Base-by-base conservation (phyloP, 2,329 filamentous ascomycete species). In the Ophiostoma populinum region DNA sequence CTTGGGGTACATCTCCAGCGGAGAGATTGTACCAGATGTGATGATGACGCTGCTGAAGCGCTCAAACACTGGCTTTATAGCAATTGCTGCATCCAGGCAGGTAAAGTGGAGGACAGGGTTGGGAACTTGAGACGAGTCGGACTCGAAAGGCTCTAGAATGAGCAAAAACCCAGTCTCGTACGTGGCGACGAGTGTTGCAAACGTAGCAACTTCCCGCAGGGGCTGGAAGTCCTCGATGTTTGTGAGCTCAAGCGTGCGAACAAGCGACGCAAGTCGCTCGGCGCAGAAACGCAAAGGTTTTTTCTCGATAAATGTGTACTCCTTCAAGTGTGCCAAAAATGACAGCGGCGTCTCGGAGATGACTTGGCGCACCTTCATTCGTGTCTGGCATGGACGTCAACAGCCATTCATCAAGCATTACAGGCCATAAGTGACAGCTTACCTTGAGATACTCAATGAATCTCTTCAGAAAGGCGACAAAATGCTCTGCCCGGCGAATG, bases 161-260 rank as follows among this genome's bases (percentile, higher is more conserved):
- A 98, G 69, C 6, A 94, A 62, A 47, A 98, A 98, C 0, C 90
- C 90, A 43, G 85, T 93, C 46, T 98, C 90, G 50, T 98, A 98
- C 0, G 90, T 98, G 22, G 90, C 83, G 16, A 92, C 83, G 0
- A 98, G 66, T 0, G 90, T 98, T 8, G 90, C 90, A 55, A 98
- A 98, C 1, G 85, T 94, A 15, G 92, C 92, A 7, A 98, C 87
- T 58, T 98, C 87, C 59, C 98, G 90, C 1, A 98, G 65, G 6
- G 90, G 81, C 47, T 94, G 86, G 51, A 92, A 98, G 52, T 98
- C 92, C 58, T 98, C 90, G 41, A 98, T 94, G 47, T 92, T 95
- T 21, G 87, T 92, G 39, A 98, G 73, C 54, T 98, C 90, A 12
- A 98, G 67, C 0, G 90, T 98, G 39, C 92, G 71, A 13, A 98